Conservation (phyloP, 495 filamentous ascomycete genomes). For the Tuber magnatum region DNA sequence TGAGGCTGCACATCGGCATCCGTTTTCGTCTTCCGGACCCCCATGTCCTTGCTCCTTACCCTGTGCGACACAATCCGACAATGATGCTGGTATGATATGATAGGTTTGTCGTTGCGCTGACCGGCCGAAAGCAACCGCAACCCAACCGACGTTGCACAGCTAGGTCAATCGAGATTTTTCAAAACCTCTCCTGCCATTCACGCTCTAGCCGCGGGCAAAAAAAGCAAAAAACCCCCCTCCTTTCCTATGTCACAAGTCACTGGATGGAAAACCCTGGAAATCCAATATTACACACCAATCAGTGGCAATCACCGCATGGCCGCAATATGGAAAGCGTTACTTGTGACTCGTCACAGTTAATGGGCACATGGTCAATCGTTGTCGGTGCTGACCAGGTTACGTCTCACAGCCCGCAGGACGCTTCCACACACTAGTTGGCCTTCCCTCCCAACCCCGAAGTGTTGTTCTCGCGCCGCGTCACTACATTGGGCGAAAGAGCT, state of each 20-base stretch:
- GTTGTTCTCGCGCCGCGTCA: not conserved
- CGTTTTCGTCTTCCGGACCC: not conserved
- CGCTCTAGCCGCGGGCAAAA: not conserved
- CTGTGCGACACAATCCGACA: not conserved
- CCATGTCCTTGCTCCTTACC: not conserved
- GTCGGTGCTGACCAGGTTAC: slow-evolving; percentile 1
- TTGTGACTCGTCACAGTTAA: not conserved
- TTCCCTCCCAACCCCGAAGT: not conserved
- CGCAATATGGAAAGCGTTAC: not conserved
- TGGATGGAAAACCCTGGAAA: not conserved
- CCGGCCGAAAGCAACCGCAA: not conserved
- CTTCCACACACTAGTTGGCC: not conserved
- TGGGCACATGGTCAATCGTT: not conserved
- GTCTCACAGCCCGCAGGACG: not conserved
- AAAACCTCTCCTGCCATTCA: not conserved
- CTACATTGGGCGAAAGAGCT: not conserved
- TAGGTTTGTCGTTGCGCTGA: not conserved
- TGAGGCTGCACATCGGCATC: not conserved
- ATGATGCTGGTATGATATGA: too few relatives aligned
- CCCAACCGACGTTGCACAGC: slow-evolving; percentile 1
- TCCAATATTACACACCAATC: not conserved
- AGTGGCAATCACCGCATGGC: not conserved
- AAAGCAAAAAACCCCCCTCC: not conserved
- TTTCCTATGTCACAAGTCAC: not conserved
- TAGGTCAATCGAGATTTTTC: not conserved